These are phyloP conservation scores for Plenodomus lindquistii DNA, from an alignment of 2,329 filamentous ascomycete genomes.

Conservation along the genomic window DNA sequence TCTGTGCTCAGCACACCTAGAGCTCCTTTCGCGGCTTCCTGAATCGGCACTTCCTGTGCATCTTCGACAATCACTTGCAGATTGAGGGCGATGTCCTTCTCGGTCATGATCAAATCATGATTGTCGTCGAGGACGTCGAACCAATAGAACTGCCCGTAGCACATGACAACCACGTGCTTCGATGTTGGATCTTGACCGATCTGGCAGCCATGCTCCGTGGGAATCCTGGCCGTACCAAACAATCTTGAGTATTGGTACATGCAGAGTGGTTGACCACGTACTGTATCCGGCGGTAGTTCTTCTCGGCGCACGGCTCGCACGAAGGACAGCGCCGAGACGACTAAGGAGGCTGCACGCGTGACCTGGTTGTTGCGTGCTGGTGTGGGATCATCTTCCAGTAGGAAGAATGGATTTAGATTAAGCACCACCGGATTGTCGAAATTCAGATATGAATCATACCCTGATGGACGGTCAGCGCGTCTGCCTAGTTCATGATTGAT, in stretches of 20 bases:
- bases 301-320: slow-evolving; percentile 91
- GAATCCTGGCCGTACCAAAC: slow-evolving; percentile 92
- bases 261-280: slow-evolving; percentile 83
- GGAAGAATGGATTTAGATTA: slow-evolving; percentile 96
- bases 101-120: slow-evolving; percentile 94
- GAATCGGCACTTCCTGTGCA: slow-evolving; percentile 83
- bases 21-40: slow-evolving; percentile 93
- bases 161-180: slow-evolving; percentile 90
- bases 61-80: slow-evolving; percentile 91
- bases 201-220: slow-evolving; percentile 91
- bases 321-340: slow-evolving; percentile 87
- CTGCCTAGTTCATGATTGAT: slow-evolving; percentile 8
- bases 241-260: slow-evolving; percentile 98
- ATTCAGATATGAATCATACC: slow-evolving; percentile 98
- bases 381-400: slow-evolving; percentile 95
- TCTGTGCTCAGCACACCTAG: slow-evolving; percentile 93
- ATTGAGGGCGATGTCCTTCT: slow-evolving; percentile 90
- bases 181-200: slow-evolving; percentile 94
- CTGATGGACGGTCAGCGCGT: slow-evolving; percentile 52
- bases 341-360: slow-evolving; percentile 87
- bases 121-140: slow-evolving; percentile 97
- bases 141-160: slow-evolving; percentile 97
- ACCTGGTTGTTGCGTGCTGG: slow-evolving; percentile 96
- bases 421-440: slow-evolving; percentile 97
- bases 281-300: slow-evolving; percentile 84